Evolutionary conservation across 768 basidiomycete genomes (phyloP), one percentile per base, ranked within the genome.

Genomic region (Lactarius vividus): DNA sequence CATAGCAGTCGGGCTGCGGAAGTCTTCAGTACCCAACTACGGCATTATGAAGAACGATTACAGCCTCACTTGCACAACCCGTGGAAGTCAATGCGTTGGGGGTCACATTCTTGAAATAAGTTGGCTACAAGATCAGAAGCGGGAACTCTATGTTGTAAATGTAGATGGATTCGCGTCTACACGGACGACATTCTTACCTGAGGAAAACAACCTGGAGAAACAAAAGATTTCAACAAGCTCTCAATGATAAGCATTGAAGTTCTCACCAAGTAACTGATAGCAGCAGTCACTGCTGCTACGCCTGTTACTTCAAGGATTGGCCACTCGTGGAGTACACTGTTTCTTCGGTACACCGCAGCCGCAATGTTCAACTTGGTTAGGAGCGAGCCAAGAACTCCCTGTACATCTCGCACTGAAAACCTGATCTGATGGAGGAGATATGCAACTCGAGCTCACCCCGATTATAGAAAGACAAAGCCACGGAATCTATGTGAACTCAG

Each of bases 91-190:
- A 82, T 82, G 71, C 84, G 88, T 5, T 77, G 76, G 10, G 86
- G 76, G 72, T 89, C 86, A 72, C 94, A 96, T 75, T 94, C 92
- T 69, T 88, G 86, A 75, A 94, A 90, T 15, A 94, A 83, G 71
- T 89, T 89, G 11, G 89, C 85, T 8, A 95, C 93, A 26, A 94
- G 80, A 73, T 94, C 91, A 0, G 91, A 92, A 1, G 88, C 80
- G 72, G 88, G 88, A 6, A 86, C 89, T 56, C 88, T 87, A 63
- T 13, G 26, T 26, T 6, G 49, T 9, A 53, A 11, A 46, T 63
- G 20, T 37, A 26, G 33, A 31, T 57, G 9, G 26, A 5, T 3
- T 33, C 52, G n/a, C 13, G 8, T 40, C 4, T 33, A 56, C 35
- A 53, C 15, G 11, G 53, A 5, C 15, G 40, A 31, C 9, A 6